Evolutionary conservation across 1,284 basidiomycete species (phyloP), one percentile per base, ranked within the genome.

Genomic region (Ustilago sp.): DNA sequence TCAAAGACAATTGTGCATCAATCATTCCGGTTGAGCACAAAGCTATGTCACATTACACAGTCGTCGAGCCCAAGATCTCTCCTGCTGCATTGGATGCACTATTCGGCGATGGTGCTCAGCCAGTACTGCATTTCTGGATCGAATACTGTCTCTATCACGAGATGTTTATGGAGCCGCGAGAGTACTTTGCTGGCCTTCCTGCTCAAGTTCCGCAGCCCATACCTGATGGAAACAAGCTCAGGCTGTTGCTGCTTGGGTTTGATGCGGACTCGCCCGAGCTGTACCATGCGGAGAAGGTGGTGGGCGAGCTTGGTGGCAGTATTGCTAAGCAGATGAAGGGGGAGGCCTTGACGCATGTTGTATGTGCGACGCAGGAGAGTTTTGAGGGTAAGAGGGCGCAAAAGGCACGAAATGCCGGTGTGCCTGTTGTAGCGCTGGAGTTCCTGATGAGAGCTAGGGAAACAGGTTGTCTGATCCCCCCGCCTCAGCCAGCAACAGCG

Each of bases 121-220:
- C 68, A 9, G 80, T 78, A 34, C 73, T 74, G 23, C 80, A 82
- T 58, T 75, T 76, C 72, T 82, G 80, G 79, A 61, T 82, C 70
- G 80, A 80, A 53, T 75, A 68, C 58, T 80, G 79, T 57, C 66
- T 80, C n/a, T 66, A 80, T 57, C 59, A 78, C 63, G 76, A 80
- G 38, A 4, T 31, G 28, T 63, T 77, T n/a, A 53, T 77, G 35
- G 79, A 80, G 43, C 77, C 77, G 0, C 17, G 28, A 13, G 50
- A 47, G 3, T 75, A 79, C 64, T 64, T 77, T 59, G 80, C 80
- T 51, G 67, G 68, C 28, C 50, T 55, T 4, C 80, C 80, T 2
- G 63, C 72, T n/a, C 51, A 32, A 12, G 66, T 69, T 5, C 45
- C 59, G 17, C 58, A 76, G 38, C 80, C 80, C 8, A n/a, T 79